Evolutionary conservation across 495 filamentous ascomycete genomes (phyloP).

Genomic region (Mycothermus thermophilus): DNA sequence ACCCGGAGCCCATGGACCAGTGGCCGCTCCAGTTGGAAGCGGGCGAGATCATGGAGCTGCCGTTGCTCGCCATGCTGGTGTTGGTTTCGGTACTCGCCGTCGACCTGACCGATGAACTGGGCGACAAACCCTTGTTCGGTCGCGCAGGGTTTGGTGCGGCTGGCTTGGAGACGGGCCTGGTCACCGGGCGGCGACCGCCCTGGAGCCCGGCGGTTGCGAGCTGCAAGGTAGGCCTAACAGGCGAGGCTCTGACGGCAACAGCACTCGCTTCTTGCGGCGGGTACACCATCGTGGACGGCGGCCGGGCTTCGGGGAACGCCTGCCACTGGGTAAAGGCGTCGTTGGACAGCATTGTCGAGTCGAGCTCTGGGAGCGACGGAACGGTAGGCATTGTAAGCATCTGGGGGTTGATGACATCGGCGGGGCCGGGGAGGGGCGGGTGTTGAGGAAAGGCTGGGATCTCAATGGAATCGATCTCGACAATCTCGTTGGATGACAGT

Average conservation of each 20-base stretch:
- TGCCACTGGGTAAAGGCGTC: slow-evolving; percentile 15
- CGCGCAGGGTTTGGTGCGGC: slow-evolving; percentile 3
- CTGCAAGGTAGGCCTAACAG: slow-evolving; percentile 14
- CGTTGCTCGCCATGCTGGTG: slow-evolving; percentile 18
- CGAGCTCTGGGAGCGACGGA: slow-evolving; percentile 19
- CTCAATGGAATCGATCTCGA: slow-evolving; percentile 33
- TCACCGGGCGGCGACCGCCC: slow-evolving; percentile 11
- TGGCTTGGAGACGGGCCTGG: slow-evolving; percentile 11
- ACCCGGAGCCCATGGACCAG: slow-evolving; percentile 20
- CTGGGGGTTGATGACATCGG: slow-evolving; percentile 19
- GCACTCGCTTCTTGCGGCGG: slow-evolving; percentile 9
- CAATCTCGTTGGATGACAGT: slow-evolving; percentile 28
- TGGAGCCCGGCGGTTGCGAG: slow-evolving; percentile 18
- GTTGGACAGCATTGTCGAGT: slow-evolving; percentile 12
- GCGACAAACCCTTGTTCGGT: slow-evolving; percentile 22
- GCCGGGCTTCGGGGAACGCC: slow-evolving; percentile 1
- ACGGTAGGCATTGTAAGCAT: slow-evolving; percentile 11
- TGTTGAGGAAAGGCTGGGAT: slow-evolving; percentile 5
- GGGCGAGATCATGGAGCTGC: slow-evolving; percentile 24
- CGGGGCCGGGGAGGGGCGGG: slow-evolving; percentile 4
- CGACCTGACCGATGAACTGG: slow-evolving; percentile 28
- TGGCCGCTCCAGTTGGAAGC: slow-evolving; percentile 21
- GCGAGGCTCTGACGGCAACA: background rate
- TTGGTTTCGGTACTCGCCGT: slow-evolving; percentile 23
- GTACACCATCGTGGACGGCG: background rate